Conservation (phyloP, 1,139 yeast species). For the Saccharomyces hybrid region DNA sequence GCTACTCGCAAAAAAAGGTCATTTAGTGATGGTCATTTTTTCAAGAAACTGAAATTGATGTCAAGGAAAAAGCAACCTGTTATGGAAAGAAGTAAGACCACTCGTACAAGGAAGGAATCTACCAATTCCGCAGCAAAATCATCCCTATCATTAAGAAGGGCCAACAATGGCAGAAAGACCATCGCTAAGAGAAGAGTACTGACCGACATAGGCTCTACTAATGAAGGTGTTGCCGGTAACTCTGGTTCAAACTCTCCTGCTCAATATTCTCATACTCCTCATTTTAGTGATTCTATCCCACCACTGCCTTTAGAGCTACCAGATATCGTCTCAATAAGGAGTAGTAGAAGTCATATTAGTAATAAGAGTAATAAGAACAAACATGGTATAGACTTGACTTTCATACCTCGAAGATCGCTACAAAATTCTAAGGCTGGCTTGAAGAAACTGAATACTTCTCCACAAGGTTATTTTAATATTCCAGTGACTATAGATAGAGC, state of each 20-base stretch:
- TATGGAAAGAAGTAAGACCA: conserved; percentile 5
- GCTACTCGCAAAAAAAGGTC: conserved; percentile 7
- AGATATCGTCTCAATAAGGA: conserved; percentile 15
- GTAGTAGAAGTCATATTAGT: conserved; percentile 2
- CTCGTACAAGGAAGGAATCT: not conserved
- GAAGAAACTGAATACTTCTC: conserved; percentile 11
- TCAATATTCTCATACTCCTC: not conserved
- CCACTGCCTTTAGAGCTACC: conserved; percentile 16
- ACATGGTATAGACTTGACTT: conserved; percentile 8
- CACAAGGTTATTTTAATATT: conserved; percentile 15
- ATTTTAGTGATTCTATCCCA: conserved; percentile 4
- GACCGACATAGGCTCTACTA: conserved; percentile 4
- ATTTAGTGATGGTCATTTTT: conserved; percentile 13
- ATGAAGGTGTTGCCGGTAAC: not conserved
- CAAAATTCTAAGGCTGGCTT: conserved; percentile 21
- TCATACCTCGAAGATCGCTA: conserved; percentile 19
- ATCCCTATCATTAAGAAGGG: conserved; percentile 11
- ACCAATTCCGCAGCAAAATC: conserved; percentile 6
- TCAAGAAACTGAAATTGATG: conserved; percentile 11
- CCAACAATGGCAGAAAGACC: conserved; percentile 12
- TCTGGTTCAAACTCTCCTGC: not conserved
- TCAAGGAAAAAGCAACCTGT: conserved; percentile 6
- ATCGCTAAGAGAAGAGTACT: conserved; percentile 19
- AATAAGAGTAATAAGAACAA: not conserved
- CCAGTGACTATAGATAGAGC: conserved; percentile 15